Evolutionary conservation across 192 early-diverging fungal species (phyloP).

Genomic region (Piromyces finnis): DNA sequence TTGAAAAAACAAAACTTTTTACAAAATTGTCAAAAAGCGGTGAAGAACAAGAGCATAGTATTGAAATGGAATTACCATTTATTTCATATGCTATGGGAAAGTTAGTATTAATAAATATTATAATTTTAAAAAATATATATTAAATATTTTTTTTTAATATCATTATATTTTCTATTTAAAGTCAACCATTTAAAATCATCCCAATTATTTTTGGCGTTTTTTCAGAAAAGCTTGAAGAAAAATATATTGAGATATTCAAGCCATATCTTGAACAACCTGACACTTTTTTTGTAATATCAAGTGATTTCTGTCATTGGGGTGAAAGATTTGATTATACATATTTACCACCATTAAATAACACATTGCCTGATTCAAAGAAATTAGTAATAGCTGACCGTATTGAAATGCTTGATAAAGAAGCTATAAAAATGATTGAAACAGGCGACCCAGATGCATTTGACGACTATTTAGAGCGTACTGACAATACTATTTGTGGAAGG

Average conservation of each 20-base stretch:
- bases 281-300: constrained; percentile 84
- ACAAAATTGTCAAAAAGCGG: constrained; percentile 32
- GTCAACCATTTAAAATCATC: constrained; percentile 47
- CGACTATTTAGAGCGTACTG: constrained; percentile 51
- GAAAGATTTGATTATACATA: constrained; percentile 66
- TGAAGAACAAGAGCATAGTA: constrained; percentile 90
- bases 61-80: constrained; percentile 94
- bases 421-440: constrained; percentile 57
- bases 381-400: constrained; percentile 65
- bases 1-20: constrained; percentile 49
- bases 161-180: not conserved
- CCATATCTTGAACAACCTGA: constrained; percentile 47
- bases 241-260: constrained; percentile 55
- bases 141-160: not conserved
- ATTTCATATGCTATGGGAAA: constrained; percentile 61
- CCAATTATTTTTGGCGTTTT: constrained; percentile 79
- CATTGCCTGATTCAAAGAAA: not conserved
- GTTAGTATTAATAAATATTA: constrained; percentile 8
- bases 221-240: constrained; percentile 26
- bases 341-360: constrained; percentile 11
- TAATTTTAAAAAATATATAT: not conserved
- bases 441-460: constrained; percentile 38
- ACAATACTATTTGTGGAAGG: constrained; percentile 87
- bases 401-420: constrained; percentile 53
- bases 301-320: constrained; percentile 97